These are phyloP conservation scores for Trichoderma sp. DNA, from an alignment of 2,329 filamentous ascomycete genomes.

Conservation along the genomic window DNA sequence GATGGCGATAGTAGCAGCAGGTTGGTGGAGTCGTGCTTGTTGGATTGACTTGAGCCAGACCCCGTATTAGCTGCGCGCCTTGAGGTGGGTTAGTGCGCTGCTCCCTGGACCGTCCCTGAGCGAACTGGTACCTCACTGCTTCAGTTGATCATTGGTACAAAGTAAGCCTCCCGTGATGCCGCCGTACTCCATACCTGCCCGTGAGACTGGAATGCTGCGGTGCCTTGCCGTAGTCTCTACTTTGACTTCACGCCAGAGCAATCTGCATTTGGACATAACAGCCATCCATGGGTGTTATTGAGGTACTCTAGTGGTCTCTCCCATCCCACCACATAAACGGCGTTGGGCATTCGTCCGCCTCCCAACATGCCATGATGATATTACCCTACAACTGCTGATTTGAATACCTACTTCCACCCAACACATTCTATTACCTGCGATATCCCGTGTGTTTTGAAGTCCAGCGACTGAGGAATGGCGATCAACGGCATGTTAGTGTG, in stretches of 20 bases:
- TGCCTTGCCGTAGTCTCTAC: not conserved
- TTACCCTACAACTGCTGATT: not conserved
- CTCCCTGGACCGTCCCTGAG: not conserved
- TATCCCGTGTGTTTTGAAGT: no score
- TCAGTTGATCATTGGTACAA: not conserved
- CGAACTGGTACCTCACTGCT: not conserved
- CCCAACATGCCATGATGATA: not conserved
- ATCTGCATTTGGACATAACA: not conserved
- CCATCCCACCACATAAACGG: not conserved
- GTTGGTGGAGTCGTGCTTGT: not conserved
- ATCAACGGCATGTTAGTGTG: no score
- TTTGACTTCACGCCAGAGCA: not conserved
- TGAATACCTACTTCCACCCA: not conserved
- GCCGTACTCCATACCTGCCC: not conserved
- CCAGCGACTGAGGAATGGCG: no score
- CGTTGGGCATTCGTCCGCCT: not conserved
- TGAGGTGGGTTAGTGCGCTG: not conserved
- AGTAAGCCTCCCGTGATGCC: not conserved
- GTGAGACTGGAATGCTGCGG: not conserved
- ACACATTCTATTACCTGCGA: no score
- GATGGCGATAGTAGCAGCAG: conserved; percentile 14
- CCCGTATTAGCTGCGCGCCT: not conserved
- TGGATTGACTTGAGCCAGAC: not conserved
- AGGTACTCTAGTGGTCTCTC: not conserved
- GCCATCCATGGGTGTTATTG: not conserved